Evolutionary conservation across 805 yeast species (phyloP).

Genomic region (Wickerhamiella cacticola): DNA sequence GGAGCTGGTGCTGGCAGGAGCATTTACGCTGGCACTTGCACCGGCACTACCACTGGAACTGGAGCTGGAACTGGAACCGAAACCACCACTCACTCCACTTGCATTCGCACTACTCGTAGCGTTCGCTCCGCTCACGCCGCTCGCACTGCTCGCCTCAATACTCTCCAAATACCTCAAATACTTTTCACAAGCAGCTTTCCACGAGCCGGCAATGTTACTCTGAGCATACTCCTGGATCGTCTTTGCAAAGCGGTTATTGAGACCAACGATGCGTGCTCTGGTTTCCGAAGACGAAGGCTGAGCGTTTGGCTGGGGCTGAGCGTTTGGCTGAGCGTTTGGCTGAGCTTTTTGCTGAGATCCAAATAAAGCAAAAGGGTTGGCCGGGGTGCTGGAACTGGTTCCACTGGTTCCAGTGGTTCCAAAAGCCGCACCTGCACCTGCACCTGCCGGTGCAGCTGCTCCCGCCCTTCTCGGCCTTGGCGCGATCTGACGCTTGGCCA

Average conservation of each 20-base stretch:
- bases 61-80: too few species aligned
- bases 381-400: not conserved
- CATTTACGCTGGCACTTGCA: too few species aligned
- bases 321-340: not conserved
- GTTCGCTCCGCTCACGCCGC: slow-evolving; percentile 6
- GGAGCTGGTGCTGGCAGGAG: not conserved
- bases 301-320: not conserved
- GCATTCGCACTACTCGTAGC: not conserved
- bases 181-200: slow-evolving; percentile 19
- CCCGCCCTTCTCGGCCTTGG: slow-evolving; percentile 24
- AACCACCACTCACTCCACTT: not conserved
- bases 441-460: slow-evolving; percentile 10
- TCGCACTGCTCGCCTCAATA: not conserved
- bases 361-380: slow-evolving; percentile 3
- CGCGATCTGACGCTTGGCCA: slow-evolving; percentile 61
- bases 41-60: too few species aligned
- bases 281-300: not conserved
- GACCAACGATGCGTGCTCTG: slow-evolving; percentile 3
- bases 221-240: not conserved
- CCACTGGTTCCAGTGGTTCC: not conserved
- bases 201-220: slow-evolving; percentile 16
- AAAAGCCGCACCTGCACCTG: slow-evolving; percentile 17
- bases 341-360: too few species aligned
- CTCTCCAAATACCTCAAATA: slow-evolving; percentile 18
- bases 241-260: slow-evolving; percentile 6